Conservation (phyloP, 495 filamentous ascomycete species). For the Beverwykella pulmonaria region DNA sequence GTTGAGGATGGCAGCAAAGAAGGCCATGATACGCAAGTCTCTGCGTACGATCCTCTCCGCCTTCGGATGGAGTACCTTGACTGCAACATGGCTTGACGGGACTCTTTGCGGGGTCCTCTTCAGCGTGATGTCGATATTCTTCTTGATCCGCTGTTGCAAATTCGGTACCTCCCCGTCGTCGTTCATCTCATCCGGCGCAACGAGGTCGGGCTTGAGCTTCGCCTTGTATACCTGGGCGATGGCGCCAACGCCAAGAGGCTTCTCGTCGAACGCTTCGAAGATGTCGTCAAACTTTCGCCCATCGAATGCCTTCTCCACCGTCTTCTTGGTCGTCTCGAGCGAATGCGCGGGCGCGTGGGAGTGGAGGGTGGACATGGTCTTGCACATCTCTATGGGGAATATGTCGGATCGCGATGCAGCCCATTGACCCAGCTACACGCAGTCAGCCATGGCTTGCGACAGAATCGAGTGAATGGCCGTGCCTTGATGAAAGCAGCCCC, state of each 20-base stretch:
- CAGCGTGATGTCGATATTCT: conserved; percentile 81
- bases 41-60: conserved; percentile 86
- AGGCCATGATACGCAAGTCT: conserved; percentile 89
- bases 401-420: conserved; percentile 96
- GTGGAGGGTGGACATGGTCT: conserved; percentile 91
- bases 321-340: conserved; percentile 75
- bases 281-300: conserved; percentile 83
- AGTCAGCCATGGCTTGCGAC: neutral
- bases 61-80: conserved; percentile 93
- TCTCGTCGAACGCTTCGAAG: conserved; percentile 94
- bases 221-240: conserved; percentile 99
- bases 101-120: conserved; percentile 83
- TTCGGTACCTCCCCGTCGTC: conserved; percentile 52
- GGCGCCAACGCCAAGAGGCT: conserved; percentile 89
- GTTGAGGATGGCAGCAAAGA: conserved; percentile 87
- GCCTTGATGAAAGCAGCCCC: conserved; percentile 99
- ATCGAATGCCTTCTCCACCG: conserved; percentile 77
- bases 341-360: conserved; percentile 93
- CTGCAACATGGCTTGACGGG: conserved; percentile 89
- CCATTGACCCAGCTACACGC: conserved; percentile 89
- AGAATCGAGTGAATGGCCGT: conserved; percentile 18
- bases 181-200: conserved; percentile 61
- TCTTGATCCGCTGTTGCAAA: conserved; percentile 67
- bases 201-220: conserved; percentile 80
- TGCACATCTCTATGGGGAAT: conserved; percentile 92